phyloP scores from a whole-genome alignment of 179 eudicot species.

The Nepenthes alata region DNA sequence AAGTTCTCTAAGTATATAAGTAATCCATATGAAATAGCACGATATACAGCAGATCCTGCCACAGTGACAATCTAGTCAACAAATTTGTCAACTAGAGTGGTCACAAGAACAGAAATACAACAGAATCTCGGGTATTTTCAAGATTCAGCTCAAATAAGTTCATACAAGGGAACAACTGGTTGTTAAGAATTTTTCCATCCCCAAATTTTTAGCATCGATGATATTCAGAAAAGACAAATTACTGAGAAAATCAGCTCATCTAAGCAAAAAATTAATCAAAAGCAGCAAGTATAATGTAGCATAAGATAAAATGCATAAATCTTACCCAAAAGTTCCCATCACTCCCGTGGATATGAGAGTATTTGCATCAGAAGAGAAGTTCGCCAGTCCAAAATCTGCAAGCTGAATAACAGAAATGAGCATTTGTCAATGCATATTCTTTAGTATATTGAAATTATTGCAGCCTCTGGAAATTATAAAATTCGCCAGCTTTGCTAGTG shows the following conservation, averaged over 20 bases:
- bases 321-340: slow-evolving; percentile 95
- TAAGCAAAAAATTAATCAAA: too few relatives aligned
- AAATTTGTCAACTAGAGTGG: too few relatives aligned
- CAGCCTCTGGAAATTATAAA: background rate
- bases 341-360: slow-evolving; percentile 90
- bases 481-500: background rate
- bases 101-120: too few relatives aligned
- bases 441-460: background rate
- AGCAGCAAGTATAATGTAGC: background rate
- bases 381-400: slow-evolving; percentile 98
- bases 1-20: background rate
- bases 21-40: background rate
- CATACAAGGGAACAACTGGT: too few relatives aligned
- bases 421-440: background rate
- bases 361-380: slow-evolving; percentile 57
- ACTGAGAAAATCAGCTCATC: too few relatives aligned
- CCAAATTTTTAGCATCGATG: too few relatives aligned
- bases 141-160: too few relatives aligned
- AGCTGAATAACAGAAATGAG: slow-evolving; percentile 33
- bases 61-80: background rate
- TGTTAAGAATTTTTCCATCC: too few relatives aligned
- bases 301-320: background rate
- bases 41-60: background rate
- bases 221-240: too few relatives aligned
- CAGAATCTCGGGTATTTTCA: too few relatives aligned